Conservation (phyloP, 768 basidiomycete species). For the Psilocybe cyanescens region DNA sequence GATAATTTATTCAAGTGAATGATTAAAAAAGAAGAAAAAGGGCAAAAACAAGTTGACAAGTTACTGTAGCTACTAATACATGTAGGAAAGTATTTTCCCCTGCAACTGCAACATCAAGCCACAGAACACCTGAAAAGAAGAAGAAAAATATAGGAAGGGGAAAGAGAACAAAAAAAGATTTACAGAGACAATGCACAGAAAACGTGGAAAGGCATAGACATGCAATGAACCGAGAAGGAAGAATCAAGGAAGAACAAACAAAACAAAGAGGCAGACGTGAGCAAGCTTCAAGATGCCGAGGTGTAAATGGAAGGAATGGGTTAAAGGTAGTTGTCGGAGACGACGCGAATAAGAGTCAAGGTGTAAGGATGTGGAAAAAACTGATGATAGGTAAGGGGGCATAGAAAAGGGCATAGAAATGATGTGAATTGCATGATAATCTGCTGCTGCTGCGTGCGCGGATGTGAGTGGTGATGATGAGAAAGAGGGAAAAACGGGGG, state of each 20-base stretch:
- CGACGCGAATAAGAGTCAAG: conserved; percentile 2
- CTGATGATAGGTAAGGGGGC: conserved; percentile 12
- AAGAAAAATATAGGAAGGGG: neutral
- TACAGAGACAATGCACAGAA: conserved; percentile 2
- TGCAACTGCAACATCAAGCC: conserved; percentile 21
- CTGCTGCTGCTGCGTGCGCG: too few species aligned
- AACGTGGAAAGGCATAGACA: conserved; percentile 12
- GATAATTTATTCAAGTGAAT: conserved; percentile 3
- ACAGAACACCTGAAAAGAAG: conserved; percentile 9
- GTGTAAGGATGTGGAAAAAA: neutral
- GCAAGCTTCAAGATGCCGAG: conserved; percentile 8
- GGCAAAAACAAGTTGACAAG: conserved; percentile 10
- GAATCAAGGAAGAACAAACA: conserved; percentile 16
- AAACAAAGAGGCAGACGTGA: conserved; percentile 5
- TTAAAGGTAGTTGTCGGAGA: neutral
- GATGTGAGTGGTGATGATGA: neutral
- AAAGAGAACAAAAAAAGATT: conserved; percentile 14
- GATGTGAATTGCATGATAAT: conserved; percentile 23
- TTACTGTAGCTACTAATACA: conserved; percentile 21
- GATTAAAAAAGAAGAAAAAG: conserved; percentile 2
- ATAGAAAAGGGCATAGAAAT: conserved; percentile 26
- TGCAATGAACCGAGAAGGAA: conserved; percentile 17
- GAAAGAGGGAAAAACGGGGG: neutral
- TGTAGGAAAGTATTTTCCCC: conserved; percentile 13
- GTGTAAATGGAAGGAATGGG: conserved; percentile 2